A percentile compares a stretch with the other conserved stretches of the same genome.
These are phyloP conservation scores for Fusarium sp. DNA, from an alignment of 2,329 filamentous ascomycete species.

Conservation along the genomic window DNA sequence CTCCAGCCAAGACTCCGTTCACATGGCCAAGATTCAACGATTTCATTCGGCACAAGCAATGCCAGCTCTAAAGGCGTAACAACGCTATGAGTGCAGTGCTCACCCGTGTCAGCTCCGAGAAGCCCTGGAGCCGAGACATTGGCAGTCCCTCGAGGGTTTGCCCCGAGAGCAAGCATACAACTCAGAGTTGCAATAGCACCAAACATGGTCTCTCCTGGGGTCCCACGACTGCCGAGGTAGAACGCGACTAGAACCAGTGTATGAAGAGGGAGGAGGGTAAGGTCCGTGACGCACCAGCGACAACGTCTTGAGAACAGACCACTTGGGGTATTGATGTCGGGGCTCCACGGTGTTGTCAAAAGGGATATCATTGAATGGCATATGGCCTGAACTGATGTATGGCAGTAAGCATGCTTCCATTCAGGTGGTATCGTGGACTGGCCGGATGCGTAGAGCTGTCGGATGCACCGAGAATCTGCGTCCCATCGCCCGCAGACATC, in stretches of 20 bases:
- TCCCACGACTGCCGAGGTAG: neutral
- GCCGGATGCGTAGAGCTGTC: neutral
- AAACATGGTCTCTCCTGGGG: neutral
- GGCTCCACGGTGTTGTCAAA: neutral
- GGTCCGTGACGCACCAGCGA: neutral
- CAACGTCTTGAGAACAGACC: neutral
- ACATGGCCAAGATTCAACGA: neutral
- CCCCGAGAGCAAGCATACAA: rapidly evolving
- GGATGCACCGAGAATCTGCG: neutral
- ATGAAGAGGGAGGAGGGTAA: neutral
- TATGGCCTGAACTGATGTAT: neutral
- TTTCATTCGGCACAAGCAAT: neutral
- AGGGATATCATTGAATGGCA: neutral
- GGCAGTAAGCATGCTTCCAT: neutral
- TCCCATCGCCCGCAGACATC: neutral
- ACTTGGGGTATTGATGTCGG: neutral
- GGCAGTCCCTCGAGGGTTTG: neutral
- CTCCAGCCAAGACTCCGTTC: neutral
- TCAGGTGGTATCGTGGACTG: neutral
- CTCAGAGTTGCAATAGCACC: neutral
- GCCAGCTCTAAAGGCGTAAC: neutral
- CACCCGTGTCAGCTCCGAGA: neutral
- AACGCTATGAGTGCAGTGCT: rapidly evolving
- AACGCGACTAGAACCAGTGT: neutral
- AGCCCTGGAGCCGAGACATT: neutral